phyloP scores from a whole-genome alignment of 805 yeast species.

The Maudiozyma serrabonitensis region DNA sequence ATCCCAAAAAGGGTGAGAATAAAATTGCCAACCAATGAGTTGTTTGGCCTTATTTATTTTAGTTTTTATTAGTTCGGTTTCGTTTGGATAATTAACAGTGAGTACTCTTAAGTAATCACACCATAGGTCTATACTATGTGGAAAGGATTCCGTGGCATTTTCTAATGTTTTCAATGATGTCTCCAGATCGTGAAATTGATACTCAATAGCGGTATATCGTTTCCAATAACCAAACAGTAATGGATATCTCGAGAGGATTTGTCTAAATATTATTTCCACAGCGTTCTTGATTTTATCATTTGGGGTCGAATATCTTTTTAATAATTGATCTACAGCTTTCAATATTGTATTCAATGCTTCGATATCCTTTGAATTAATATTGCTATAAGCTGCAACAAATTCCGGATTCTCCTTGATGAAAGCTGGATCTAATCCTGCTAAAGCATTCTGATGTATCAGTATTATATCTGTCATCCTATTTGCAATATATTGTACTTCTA shows the following conservation, averaged over 20 bases:
- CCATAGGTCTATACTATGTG: conserved; percentile 60
- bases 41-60: conserved; percentile 42
- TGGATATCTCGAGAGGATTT: conserved; percentile 47
- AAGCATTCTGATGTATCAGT: conserved; percentile 4
- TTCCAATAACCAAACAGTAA: conserved; percentile 56
- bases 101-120: conserved; percentile 50
- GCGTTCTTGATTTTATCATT: conserved; percentile 22
- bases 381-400: conserved; percentile 14
- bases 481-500: background rate
- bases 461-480: background rate
- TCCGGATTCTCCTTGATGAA: conserved; percentile 22
- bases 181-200: conserved; percentile 45
- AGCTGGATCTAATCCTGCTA: conserved; percentile 16
- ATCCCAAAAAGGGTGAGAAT: conserved; percentile 81
- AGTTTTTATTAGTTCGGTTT: conserved; percentile 27
- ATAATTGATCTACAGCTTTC: conserved; percentile 24
- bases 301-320: conserved; percentile 29
- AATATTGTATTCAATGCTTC: conserved; percentile 35
- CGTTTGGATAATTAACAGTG: conserved; percentile 32
- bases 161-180: conserved; percentile 38
- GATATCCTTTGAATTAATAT: conserved; percentile 28
- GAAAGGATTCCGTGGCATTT: conserved; percentile 40
- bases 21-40: conserved; percentile 59
- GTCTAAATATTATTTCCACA: conserved; percentile 31
- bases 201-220: conserved; percentile 44